Evolutionary conservation across 768 basidiomycete genomes (phyloP).

Genomic region (Wakefieldia striispora): DNA sequence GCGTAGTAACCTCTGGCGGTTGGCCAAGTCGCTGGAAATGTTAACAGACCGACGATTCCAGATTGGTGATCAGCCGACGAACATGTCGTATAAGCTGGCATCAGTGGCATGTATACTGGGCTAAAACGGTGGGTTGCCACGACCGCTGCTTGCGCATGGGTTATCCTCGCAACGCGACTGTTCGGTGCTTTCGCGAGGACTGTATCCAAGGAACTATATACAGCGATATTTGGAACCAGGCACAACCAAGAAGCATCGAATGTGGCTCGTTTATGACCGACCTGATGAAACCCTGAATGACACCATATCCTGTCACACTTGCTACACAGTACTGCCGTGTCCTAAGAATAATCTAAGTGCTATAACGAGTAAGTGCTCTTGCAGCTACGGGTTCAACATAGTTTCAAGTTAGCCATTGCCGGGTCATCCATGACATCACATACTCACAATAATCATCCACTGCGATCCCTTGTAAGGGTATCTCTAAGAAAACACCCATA

Average conservation of each 20-base stretch:
- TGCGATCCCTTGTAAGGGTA: conserved; percentile 22
- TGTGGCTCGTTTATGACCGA: conserved; percentile 30
- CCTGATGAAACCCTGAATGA: conserved; percentile 37
- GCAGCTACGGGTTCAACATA: conserved; percentile 14
- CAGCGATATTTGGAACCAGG: conserved; percentile 17
- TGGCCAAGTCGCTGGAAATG: conserved; percentile 38
- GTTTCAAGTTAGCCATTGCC: conserved; percentile 1
- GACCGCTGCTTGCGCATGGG: conserved; percentile 18
- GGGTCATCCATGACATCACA: background rate
- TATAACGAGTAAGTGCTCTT: conserved; percentile 25
- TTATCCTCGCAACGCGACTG: conserved; percentile 12
- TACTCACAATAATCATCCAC: conserved; percentile 23
- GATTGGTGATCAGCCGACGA: conserved; percentile 21
- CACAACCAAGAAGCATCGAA: background rate
- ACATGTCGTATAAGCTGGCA: background rate
- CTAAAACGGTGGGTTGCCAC: background rate
- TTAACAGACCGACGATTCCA: conserved; percentile 29
- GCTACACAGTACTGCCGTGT: conserved; percentile 38
- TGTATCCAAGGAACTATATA: conserved; percentile 20
- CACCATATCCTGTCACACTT: conserved; percentile 43
- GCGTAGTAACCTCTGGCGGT: conserved; percentile 38
- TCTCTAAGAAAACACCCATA: conserved; percentile 13
- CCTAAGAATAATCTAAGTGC: conserved; percentile 42
- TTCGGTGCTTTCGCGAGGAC: conserved; percentile 13
- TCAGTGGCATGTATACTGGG: no score